Evolutionary conservation across 2,329 filamentous ascomycete species (phyloP).

Genomic region (Aspergillus calidoustus): DNA sequence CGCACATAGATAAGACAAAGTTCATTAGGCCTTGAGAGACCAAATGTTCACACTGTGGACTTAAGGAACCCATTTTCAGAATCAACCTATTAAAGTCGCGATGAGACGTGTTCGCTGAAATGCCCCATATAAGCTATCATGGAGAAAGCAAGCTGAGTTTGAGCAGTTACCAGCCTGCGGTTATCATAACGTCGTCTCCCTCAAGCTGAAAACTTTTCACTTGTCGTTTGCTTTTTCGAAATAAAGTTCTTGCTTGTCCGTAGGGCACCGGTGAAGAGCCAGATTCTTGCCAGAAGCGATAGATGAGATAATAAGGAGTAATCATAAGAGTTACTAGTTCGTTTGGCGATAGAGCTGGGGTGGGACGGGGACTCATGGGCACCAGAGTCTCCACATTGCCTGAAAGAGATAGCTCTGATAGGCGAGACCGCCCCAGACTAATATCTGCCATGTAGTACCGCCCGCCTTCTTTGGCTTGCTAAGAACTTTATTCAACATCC

Average conservation of each 20-base stretch:
- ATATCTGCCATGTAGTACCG: background rate
- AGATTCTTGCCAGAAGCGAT: background rate
- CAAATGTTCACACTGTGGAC: conserved; percentile 55
- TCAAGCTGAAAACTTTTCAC: background rate
- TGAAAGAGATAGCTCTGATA: conserved; percentile 9
- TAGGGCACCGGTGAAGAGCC: conserved; percentile 6
- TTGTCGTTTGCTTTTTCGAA: conserved; percentile 8
- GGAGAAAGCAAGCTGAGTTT: conserved; percentile 1
- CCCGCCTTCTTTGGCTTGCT: background rate
- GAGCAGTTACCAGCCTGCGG: conserved; percentile 11
- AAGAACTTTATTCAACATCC: background rate
- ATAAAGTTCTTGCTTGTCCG: conserved; percentile 1
- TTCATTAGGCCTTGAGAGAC: conserved; percentile 57
- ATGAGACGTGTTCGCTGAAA: background rate
- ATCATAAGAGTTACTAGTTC: background rate
- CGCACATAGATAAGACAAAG: conserved; percentile 58
- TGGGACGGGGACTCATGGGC: background rate
- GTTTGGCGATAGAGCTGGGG: conserved; percentile 5
- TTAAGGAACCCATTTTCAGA: conserved; percentile 30
- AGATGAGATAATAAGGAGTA: background rate
- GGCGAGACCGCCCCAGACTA: background rate
- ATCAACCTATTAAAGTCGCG: background rate
- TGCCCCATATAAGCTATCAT: background rate
- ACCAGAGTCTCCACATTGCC: conserved; percentile 12
- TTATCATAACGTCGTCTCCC: conserved; percentile 12